Conservation (phyloP, 169 alveolate genomes). For the Sarcocystis neurona region DNA sequence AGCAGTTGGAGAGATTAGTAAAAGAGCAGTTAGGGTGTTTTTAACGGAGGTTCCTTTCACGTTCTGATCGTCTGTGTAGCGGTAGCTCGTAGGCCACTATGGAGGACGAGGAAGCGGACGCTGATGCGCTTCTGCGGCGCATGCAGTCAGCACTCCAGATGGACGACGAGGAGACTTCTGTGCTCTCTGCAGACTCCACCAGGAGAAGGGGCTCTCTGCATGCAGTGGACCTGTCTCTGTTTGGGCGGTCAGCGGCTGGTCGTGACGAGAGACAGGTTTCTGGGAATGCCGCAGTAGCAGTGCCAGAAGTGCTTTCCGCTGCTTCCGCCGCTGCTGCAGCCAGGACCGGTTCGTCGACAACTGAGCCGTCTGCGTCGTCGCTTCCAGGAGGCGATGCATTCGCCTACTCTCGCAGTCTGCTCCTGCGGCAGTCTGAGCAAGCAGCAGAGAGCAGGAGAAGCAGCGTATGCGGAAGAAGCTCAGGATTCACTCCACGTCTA, state of each 20-base stretch:
- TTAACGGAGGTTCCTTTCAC: too few relatives aligned
- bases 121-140: conserved; percentile 17
- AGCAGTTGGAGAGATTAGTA: too few relatives aligned
- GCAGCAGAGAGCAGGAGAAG: background rate
- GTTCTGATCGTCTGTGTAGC: too few relatives aligned
- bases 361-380: too few relatives aligned
- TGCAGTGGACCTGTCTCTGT: background rate
- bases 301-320: background rate
- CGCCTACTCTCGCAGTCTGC: too few relatives aligned
- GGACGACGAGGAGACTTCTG: conserved; percentile 1
- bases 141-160: conserved; percentile 20
- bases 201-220: background rate
- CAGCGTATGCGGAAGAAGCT: background rate
- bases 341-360: too few relatives aligned
- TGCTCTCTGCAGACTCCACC: background rate
- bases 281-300: too few relatives aligned
- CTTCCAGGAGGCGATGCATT: too few relatives aligned
- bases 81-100: too few relatives aligned
- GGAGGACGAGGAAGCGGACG: conserved; percentile 25
- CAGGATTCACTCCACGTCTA: background rate
- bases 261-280: background rate
- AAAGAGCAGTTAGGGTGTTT: too few relatives aligned
- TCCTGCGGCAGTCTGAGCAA: too few relatives aligned
- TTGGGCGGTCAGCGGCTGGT: background rate
- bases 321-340: background rate